Evolutionary conservation across 192 early-diverging fungal species (phyloP).

Genomic region (Coemansia erecta): DNA sequence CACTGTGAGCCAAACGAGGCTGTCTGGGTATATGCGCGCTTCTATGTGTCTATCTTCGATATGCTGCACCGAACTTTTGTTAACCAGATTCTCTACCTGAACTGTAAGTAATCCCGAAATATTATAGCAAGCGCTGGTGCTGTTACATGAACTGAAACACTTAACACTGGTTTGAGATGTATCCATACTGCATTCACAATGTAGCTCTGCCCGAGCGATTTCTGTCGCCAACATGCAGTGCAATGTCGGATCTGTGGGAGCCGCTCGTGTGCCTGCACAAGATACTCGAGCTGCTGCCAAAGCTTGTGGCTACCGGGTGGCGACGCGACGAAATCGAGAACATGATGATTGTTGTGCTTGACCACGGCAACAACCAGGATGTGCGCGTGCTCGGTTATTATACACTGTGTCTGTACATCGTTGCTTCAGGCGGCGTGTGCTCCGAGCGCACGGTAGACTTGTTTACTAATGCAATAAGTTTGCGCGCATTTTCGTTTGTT

Average conservation of each 20-base stretch:
- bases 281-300: constrained; percentile 31
- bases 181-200: background rate
- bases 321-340: constrained; percentile 38
- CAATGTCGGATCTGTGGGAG: constrained; percentile 23
- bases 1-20: constrained; percentile 28
- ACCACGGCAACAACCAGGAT: constrained; percentile 49
- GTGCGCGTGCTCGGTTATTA: constrained; percentile 38
- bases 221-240: constrained; percentile 22
- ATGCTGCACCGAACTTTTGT: constrained; percentile 29
- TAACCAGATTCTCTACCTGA: constrained; percentile 22
- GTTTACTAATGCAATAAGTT: constrained; percentile 36
- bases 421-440: constrained; percentile 14
- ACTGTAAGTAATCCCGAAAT: constrained; percentile 23
- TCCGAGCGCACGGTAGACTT: constrained; percentile 28
- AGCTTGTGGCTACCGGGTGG: constrained; percentile 37
- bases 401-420: constrained; percentile 32
- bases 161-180: background rate
- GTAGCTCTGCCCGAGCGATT: constrained; percentile 35
- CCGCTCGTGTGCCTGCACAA: constrained; percentile 24
- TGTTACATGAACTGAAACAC: background rate
- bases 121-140: background rate
- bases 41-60: constrained; percentile 25
- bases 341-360: constrained; percentile 42
- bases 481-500: constrained; percentile 37
- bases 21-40: constrained; percentile 38